Percentiles rank a stretch among this genome's conserved stretches.
Conservation (phyloP, 495 filamentous ascomycete species). For the Lichina pygmaea region DNA sequence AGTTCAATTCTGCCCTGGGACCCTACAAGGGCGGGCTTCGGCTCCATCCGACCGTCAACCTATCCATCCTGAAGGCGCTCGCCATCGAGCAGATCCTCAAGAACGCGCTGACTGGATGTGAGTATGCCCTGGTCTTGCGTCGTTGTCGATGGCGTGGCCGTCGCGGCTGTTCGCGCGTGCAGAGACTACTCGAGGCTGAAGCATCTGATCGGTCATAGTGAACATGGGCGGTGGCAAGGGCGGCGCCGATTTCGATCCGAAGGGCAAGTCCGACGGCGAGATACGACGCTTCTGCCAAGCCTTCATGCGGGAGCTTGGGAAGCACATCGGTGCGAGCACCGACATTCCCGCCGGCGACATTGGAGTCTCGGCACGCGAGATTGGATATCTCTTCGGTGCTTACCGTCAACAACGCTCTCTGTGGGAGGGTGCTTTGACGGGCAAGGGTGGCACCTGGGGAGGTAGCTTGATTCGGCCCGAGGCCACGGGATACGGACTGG, state of each 20-base stretch:
- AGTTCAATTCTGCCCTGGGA: slow-evolving; percentile 95
- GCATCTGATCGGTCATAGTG: slow-evolving; percentile 20
- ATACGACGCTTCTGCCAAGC: slow-evolving; percentile 91
- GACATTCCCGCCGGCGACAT: slow-evolving; percentile 93
- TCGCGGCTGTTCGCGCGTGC: too few species aligned
- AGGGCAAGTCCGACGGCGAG: slow-evolving; percentile 92
- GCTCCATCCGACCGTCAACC: slow-evolving; percentile 89
- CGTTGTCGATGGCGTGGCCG: too few species aligned
- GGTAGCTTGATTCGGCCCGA: slow-evolving; percentile 87
- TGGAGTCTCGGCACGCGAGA: slow-evolving; percentile 67
- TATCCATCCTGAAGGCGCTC: slow-evolving; percentile 93
- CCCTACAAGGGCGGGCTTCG: slow-evolving; percentile 96
- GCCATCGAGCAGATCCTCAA: slow-evolving; percentile 99
- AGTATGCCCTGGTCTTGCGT: slow-evolving; percentile 14
- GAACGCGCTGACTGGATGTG: slow-evolving; percentile 92
- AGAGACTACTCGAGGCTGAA: too few species aligned
- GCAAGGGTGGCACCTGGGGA: slow-evolving; percentile 83
- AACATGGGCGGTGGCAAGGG: slow-evolving; percentile 98
- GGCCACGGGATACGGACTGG: slow-evolving; percentile 88
- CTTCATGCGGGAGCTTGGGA: slow-evolving; percentile 86
- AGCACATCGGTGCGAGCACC: slow-evolving; percentile 89
- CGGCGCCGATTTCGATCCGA: slow-evolving; percentile 96
- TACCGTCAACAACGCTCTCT: slow-evolving; percentile 72
- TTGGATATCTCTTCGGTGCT: slow-evolving; percentile 86
- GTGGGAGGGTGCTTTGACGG: slow-evolving; percentile 90